Evolutionary conservation across 495 filamentous ascomycete genomes (phyloP).

Genomic region (Penicillium mononematosum): DNA sequence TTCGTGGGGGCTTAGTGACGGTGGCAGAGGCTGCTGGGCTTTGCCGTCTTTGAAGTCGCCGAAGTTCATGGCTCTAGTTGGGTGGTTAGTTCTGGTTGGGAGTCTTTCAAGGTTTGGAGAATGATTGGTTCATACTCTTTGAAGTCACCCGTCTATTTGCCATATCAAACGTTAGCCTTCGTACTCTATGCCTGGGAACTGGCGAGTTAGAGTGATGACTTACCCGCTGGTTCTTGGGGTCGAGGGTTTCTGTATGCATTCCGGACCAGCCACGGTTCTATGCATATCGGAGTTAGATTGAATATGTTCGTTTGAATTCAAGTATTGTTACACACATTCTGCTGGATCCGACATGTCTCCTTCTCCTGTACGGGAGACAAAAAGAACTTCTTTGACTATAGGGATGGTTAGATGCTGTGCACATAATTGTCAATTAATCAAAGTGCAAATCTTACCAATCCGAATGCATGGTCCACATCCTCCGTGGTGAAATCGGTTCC

Average conservation of each 20-base stretch:
- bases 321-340: slow-evolving; percentile 49
- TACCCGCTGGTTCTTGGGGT: slow-evolving; percentile 80
- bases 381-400: slow-evolving; percentile 78
- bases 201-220: slow-evolving; percentile 11
- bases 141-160: slow-evolving; percentile 74
- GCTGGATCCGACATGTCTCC: slow-evolving; percentile 65
- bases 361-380: slow-evolving; percentile 69
- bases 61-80: slow-evolving; percentile 82
- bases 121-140: slow-evolving; percentile 75
- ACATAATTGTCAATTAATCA: background rate
- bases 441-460: slow-evolving; percentile 53
- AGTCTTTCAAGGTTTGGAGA: background rate
- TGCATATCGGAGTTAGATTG: slow-evolving; percentile 10
- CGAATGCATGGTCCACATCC: slow-evolving; percentile 72
- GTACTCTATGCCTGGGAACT: background rate
- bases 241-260: slow-evolving; percentile 85
- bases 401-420: slow-evolving; percentile 6
- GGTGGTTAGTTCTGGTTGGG: slow-evolving; percentile 9
- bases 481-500: slow-evolving; percentile 62
- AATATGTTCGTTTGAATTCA: background rate
- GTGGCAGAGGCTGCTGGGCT: slow-evolving; percentile 78
- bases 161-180: slow-evolving; percentile 12
- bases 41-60: slow-evolving; percentile 70
- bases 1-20: slow-evolving; percentile 58
- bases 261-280: slow-evolving; percentile 85